A percentile compares a stretch with the other conserved stretches of the same genome.
Evolutionary conservation across 164 flowering plant genomes (phyloP).

Genomic region (Cinnamomum chago): DNA sequence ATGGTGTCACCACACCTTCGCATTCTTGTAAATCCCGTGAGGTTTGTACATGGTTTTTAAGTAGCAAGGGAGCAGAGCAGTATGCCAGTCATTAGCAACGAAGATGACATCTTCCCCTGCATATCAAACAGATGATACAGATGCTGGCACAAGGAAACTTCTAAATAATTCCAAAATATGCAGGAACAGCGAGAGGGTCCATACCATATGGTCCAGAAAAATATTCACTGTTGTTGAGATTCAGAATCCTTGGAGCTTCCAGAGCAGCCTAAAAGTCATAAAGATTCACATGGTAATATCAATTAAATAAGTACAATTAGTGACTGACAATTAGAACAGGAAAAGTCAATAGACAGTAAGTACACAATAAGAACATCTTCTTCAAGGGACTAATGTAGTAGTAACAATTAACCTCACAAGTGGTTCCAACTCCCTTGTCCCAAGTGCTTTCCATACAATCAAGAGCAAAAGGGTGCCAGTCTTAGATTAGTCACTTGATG

Average conservation of each 20-base stretch:
- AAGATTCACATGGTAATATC: background rate
- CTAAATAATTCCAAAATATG: too few relatives aligned
- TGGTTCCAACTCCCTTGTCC: too few relatives aligned
- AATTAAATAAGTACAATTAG: background rate
- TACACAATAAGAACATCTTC: background rate
- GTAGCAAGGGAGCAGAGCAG: conserved; percentile 81
- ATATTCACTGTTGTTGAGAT: conserved; percentile 51
- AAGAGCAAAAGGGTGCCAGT: background rate
- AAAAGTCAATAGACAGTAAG: background rate
- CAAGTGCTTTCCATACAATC: too few relatives aligned
- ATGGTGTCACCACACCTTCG: conserved; percentile 44
- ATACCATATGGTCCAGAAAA: conserved; percentile 90
- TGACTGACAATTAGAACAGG: background rate
- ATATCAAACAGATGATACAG: background rate
- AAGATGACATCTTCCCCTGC: conserved; percentile 79
- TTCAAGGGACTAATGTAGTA: too few relatives aligned
- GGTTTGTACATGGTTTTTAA: conserved; percentile 58
- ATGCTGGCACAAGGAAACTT: background rate
- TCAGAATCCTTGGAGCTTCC: conserved; percentile 76
- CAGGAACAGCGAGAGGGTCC: background rate
- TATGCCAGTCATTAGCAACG: conserved; percentile 85
- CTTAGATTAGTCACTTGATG: too few relatives aligned
- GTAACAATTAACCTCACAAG: too few relatives aligned
- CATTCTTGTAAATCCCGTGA: conserved; percentile 51
- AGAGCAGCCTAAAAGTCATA: conserved; percentile 64